Percentiles rank a stretch among this genome's conserved stretches.
Conservation (phyloP, 495 filamentous ascomycete species). For the Aspergillus baeticus region DNA sequence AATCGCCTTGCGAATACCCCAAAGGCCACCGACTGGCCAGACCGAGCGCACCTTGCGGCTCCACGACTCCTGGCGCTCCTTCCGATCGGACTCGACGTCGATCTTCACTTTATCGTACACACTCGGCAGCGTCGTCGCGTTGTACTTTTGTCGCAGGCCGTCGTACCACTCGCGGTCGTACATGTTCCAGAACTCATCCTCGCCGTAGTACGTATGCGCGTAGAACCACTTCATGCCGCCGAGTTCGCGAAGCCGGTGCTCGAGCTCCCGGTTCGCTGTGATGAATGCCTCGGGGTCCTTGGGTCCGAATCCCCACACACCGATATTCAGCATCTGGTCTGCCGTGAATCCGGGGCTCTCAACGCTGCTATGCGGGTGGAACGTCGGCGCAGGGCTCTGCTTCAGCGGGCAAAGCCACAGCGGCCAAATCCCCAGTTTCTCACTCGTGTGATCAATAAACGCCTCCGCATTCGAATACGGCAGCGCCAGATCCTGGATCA, state of each 20-base stretch:
- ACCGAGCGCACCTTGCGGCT: slow-evolving; percentile 17
- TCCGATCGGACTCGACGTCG: slow-evolving; percentile 15
- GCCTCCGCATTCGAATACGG: slow-evolving; percentile 42
- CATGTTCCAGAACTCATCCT: slow-evolving; percentile 55
- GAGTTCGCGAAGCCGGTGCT: slow-evolving; percentile 60
- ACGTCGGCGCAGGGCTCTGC: slow-evolving; percentile 12
- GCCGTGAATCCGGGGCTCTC: slow-evolving; percentile 3
- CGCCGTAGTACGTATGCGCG: slow-evolving; percentile 53
- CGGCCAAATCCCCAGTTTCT: slow-evolving; percentile 50
- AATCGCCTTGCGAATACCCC: slow-evolving; percentile 56
- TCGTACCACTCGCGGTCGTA: slow-evolving; percentile 51
- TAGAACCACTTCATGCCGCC: slow-evolving; percentile 65
- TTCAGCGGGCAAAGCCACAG: slow-evolving; percentile 58
- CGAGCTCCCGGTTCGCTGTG: slow-evolving; percentile 60
- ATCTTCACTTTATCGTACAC: slow-evolving; percentile 56
- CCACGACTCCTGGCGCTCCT: slow-evolving; percentile 16
- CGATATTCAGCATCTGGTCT: slow-evolving; percentile 50
- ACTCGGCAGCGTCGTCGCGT: slow-evolving; percentile 45
- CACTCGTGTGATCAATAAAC: slow-evolving; percentile 48
- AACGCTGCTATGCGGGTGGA: slow-evolving; percentile 11
- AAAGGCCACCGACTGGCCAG: slow-evolving; percentile 54
- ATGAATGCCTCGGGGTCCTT: slow-evolving; percentile 39
- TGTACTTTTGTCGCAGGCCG: slow-evolving; percentile 46
- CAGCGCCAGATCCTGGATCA: slow-evolving; percentile 60
- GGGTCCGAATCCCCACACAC: slow-evolving; percentile 49